Evolutionary conservation across 2,329 filamentous ascomycete genomes (phyloP), one percentile per base, ranked within the genome.

Genomic region (Epicoccum sorghinum): DNA sequence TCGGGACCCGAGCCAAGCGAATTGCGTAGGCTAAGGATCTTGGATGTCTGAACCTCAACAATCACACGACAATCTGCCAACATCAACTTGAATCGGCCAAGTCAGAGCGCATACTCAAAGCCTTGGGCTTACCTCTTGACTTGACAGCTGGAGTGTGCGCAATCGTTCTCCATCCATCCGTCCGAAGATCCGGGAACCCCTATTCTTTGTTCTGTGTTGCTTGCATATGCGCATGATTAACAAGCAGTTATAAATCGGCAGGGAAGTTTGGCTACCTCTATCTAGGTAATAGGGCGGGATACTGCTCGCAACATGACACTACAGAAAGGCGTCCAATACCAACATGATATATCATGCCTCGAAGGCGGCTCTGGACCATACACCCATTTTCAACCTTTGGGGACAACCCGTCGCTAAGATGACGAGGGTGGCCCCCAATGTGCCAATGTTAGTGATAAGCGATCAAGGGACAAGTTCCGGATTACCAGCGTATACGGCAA

Each of bases 401-500:
- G 18, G 5, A 12, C 32, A 12, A 7, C 10, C 36, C 27, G n/a
- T 39, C 12, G 22, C 36, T 10, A 12, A 30, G 2, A 41, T 41
- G 29, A 41, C 23, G 39, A 35, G 41, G 36, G 13, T 4, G 12
- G 32, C 2, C 30, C 23, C 22, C 35, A 12, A 22, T 14, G n/a
- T 29, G 51, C 45, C 40, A 49, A 54, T 49, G 8, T 10, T 13
- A 14, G 18, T 5, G 45, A 44, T 42, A 22, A 27, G 12, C 37
- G 32, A 37, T 43, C 38, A 42, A 43, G 25, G 43, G 35, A 12
- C 22, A 24, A 14, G 18, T 38, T 40, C 27, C 39, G 10, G 35
- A 14, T 49, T 59, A 57, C 40, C 40, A 29, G 52, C 47, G 35
- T 50, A 50, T 59, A 61, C 46, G 44, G 49, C 36, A 43, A 45